These are phyloP conservation scores for Colletotrichum horii DNA, from an alignment of 2,329 filamentous ascomycete species.

Conservation along the genomic window DNA sequence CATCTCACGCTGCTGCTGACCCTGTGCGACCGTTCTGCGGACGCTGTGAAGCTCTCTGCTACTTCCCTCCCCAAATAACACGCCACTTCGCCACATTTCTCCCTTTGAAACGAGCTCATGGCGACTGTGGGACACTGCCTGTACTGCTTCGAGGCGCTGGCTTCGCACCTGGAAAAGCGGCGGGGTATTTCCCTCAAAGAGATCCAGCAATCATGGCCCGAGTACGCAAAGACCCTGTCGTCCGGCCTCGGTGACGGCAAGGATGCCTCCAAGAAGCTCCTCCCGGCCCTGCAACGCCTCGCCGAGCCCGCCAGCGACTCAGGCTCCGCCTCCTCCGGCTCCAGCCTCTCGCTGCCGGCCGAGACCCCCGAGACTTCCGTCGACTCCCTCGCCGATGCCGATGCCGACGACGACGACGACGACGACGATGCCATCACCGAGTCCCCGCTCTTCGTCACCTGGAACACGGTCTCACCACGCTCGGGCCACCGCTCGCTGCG, in stretches of 20 bases:
- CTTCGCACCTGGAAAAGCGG: conserved; percentile 75
- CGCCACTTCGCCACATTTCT: not conserved
- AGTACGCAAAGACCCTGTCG: conserved; percentile 37
- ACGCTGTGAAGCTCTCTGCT: conserved; percentile 10
- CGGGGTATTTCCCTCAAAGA: conserved; percentile 70
- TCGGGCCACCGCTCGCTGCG: conserved; percentile 72
- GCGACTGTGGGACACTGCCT: conserved; percentile 86
- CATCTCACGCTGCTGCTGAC: not conserved
- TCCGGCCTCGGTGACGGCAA: conserved; percentile 15
- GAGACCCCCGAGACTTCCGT: conserved; percentile 50
- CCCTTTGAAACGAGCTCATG: conserved; percentile 57
- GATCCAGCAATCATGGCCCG: conserved; percentile 70
- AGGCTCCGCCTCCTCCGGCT: conserved; percentile 38
- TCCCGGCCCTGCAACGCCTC: conserved; percentile 48
- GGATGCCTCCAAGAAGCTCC: conserved; percentile 37
- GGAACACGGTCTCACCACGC: conserved; percentile 74
- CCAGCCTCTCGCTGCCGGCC: conserved; percentile 40
- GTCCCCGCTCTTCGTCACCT: conserved; percentile 90
- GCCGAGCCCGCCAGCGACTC: conserved; percentile 31
- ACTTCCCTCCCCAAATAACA: not conserved
- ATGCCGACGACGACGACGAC: conserved; percentile 17
- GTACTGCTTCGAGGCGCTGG: conserved; percentile 89
- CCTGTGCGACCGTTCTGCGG: not conserved
- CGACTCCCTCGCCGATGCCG: conserved; percentile 39
- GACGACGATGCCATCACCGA: conserved; percentile 42